phyloP scores from a whole-genome alignment of 768 basidiomycete species.

The Saitozyma podzolica region DNA sequence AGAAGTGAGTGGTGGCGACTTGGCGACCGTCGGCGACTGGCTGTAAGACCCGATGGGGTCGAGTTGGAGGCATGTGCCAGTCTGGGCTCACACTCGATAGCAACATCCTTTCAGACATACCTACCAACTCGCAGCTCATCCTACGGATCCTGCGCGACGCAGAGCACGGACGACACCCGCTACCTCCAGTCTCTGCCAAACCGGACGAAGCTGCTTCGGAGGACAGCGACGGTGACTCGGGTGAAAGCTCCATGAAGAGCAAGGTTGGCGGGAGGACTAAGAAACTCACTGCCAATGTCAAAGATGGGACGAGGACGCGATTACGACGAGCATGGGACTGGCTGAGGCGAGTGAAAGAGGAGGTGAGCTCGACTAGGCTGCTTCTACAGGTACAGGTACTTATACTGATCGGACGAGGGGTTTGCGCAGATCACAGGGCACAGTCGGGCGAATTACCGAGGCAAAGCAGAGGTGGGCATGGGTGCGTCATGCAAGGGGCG shows the following conservation, averaged over 20 bases:
- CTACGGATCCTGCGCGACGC: constrained; percentile 56
- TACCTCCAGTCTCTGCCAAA: constrained; percentile 54
- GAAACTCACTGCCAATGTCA: constrained; percentile 1
- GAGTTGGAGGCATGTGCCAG: too few relatives aligned
- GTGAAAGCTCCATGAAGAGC: constrained; percentile 1
- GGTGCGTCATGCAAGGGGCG: neutral
- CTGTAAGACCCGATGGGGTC: neutral
- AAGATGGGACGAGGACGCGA: constrained; percentile 11
- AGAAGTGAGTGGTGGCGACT: constrained; percentile 55
- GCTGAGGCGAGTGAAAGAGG: constrained; percentile 23
- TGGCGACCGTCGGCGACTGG: neutral
- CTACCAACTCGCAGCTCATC: constrained; percentile 57
- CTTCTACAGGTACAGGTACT: neutral
- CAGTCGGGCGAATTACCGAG: constrained; percentile 16
- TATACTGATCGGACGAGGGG: constrained; percentile 8
- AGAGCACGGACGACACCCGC: constrained; percentile 53
- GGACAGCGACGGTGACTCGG: constrained; percentile 2
- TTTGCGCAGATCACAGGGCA: constrained; percentile 25
- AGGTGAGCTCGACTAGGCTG: constrained; percentile 15
- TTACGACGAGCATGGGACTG: constrained; percentile 20
- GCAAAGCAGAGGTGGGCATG: constrained; percentile 19
- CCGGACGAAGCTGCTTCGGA: constrained; percentile 6
- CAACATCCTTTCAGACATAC: constrained; percentile 54
- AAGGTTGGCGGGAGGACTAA: constrained; percentile 4
- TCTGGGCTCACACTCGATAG: too few relatives aligned